A percentile compares a stretch with the other conserved stretches of the same genome.
Conservation (phyloP, 148 eudicot species). For the Dianthus caryophyllus region DNA sequence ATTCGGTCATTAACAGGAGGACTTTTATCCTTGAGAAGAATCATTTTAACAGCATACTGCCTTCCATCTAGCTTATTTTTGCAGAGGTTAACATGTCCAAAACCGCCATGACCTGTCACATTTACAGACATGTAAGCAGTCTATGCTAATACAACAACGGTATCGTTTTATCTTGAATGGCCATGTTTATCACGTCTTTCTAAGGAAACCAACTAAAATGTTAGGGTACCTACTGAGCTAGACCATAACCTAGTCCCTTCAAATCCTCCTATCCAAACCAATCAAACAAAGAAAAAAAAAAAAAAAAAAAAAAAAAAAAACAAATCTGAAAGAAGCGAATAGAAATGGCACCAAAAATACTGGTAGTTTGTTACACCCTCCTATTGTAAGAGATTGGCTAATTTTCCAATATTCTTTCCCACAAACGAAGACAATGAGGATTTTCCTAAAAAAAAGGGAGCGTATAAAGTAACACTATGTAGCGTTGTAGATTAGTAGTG, state of each 20-base stretch:
- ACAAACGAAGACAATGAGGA: no score
- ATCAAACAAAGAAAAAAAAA: neutral
- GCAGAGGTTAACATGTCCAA: conserved; percentile 92
- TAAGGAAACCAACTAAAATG: neutral
- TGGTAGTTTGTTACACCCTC: neutral
- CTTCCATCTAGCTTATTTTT: conserved; percentile 94
- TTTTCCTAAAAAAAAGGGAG: no score
- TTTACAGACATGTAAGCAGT: conserved; percentile 14
- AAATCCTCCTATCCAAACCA: neutral
- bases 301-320: neutral
- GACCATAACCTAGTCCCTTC: neutral
- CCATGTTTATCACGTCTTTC: no score
- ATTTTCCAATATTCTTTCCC: no score
- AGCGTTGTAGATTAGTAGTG: no score
- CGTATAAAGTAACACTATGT: no score
- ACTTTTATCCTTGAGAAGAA: conserved; percentile 82
- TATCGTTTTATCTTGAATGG: no score
- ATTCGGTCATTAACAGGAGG: conserved; percentile 82
- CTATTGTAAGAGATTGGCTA: no score
- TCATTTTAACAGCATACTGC: conserved; percentile 92
- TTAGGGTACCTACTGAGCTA: no score
- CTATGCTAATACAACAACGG: no score
- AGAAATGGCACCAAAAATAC: neutral
- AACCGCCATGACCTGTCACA: conserved; percentile 83
- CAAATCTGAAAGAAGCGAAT: neutral